Evolutionary conservation across 139 green algal genomes (phyloP).

Genomic region (Pseudopediastrum boryanum): DNA sequence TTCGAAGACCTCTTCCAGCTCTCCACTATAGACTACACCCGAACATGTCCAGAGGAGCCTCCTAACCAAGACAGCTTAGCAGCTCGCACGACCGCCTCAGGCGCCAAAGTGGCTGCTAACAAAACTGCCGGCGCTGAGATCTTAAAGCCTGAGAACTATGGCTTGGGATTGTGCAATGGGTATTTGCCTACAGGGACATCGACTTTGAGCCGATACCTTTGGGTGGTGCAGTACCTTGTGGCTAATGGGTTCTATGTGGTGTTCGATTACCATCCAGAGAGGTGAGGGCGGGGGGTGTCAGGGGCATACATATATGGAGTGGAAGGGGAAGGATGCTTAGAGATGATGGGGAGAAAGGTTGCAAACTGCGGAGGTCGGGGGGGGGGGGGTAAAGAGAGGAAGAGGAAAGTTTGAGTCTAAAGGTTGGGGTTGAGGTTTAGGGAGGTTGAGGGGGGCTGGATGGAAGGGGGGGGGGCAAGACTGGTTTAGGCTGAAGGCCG

Average conservation of each 20-base stretch:
- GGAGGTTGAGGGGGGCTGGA: too few relatives aligned
- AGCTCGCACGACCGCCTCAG: constrained; percentile 5
- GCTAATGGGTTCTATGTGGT: constrained; percentile 54
- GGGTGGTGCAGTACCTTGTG: constrained; percentile 22
- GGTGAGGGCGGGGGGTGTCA: not conserved
- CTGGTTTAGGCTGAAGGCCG: too few relatives aligned
- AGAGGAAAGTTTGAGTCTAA: too few relatives aligned
- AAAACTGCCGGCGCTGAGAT: not conserved
- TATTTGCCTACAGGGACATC: constrained; percentile 11
- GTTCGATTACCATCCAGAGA: constrained; percentile 43
- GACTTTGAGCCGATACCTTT: constrained; percentile 9
- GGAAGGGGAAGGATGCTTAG: too few relatives aligned
- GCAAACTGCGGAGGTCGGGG: too few relatives aligned
- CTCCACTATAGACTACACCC: constrained; percentile 12
- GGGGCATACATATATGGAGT: not conserved
- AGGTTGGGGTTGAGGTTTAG: too few relatives aligned
- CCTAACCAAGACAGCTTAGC: not conserved
- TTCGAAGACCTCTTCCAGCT: not conserved
- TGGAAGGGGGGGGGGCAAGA: too few relatives aligned
- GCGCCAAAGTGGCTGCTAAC: not conserved
- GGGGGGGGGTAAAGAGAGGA: too few relatives aligned
- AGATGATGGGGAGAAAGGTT: too few relatives aligned
- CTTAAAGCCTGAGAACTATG: not conserved
- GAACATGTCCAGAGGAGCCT: not conserved
- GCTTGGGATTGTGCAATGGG: constrained; percentile 11